These are phyloP conservation scores for Cichorium intybus DNA, from an alignment of 140 eudicot species.

Conservation along the genomic window DNA sequence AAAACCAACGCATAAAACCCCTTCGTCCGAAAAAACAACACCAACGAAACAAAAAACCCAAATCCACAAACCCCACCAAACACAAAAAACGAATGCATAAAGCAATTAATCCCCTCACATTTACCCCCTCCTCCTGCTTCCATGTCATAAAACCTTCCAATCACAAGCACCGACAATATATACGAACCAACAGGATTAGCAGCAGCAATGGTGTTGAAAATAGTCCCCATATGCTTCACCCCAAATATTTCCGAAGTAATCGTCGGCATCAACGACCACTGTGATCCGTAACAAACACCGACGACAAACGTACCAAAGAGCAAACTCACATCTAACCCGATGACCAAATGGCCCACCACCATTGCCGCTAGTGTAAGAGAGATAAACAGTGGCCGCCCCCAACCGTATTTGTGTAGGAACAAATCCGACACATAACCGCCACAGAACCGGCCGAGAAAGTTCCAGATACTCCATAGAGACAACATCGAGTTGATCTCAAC, in stretches of 20 bases:
- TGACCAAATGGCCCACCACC: too few relatives aligned
- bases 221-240: too few relatives aligned
- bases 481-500: too few relatives aligned
- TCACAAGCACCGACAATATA: constrained; percentile 62
- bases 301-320: constrained; percentile 67
- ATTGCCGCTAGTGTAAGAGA: too few relatives aligned
- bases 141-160: constrained; percentile 70
- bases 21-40: constrained; percentile 62
- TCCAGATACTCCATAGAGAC: too few relatives aligned
- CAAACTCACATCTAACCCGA: constrained; percentile 77
- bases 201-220: constrained; percentile 72
- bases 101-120: constrained; percentile 71
- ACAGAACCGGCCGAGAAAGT: too few relatives aligned
- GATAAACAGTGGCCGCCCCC: too few relatives aligned
- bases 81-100: constrained; percentile 64
- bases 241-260: too few relatives aligned
- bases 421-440: too few relatives aligned
- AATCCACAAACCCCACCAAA: constrained; percentile 50
- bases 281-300: constrained; percentile 83
- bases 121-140: constrained; percentile 46
- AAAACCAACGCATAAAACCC: constrained; percentile 41
- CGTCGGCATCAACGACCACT: too few relatives aligned
- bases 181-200: constrained; percentile 95
- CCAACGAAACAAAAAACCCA: constrained; percentile 53
- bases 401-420: too few relatives aligned